Percentiles rank a stretch among this genome's conserved stretches.
Evolutionary conservation across 202 grass and related monocot species (phyloP).

Genomic region (Cymbopogon flexuosus): DNA sequence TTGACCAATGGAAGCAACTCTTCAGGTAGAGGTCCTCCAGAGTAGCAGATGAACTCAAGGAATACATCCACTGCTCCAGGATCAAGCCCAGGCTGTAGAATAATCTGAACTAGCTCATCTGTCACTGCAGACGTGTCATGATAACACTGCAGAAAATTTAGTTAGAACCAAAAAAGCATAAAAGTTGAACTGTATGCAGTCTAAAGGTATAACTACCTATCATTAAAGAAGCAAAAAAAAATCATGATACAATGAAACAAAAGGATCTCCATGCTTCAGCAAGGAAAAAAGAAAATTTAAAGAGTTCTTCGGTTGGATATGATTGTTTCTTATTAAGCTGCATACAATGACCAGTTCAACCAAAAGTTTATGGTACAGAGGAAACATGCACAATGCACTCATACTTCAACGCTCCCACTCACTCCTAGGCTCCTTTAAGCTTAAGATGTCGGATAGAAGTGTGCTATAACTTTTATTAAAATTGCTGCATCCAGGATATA

Average conservation of each 20-base stretch:
- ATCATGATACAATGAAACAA: not conserved
- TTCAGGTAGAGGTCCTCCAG: conserved; percentile 89
- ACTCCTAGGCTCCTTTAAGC: not conserved
- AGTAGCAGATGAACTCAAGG: conserved; percentile 97
- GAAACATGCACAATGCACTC: not conserved
- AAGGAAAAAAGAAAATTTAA: not conserved
- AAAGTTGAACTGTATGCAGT: not conserved
- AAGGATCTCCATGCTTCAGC: conserved; percentile 2
- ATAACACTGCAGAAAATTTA: conserved; percentile 61
- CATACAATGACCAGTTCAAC: not conserved
- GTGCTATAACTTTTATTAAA: too few relatives aligned
- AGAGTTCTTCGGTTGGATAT: not conserved
- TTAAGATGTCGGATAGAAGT: too few relatives aligned
- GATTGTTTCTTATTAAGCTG: not conserved
- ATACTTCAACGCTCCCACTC: not conserved
- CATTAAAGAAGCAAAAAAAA: not conserved
- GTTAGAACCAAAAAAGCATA: not conserved
- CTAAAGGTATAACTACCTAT: not conserved
- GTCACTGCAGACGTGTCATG: conserved; percentile 80
- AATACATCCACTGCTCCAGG: conserved; percentile 86
- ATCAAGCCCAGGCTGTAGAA: conserved; percentile 88
- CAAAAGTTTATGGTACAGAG: not conserved
- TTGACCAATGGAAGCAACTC: conserved; percentile 75
- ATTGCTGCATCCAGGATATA: too few relatives aligned
- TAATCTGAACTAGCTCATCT: conserved; percentile 85